phyloP scores from a whole-genome alignment of 1,139 yeast species.

The Maudiozyma humilis region DNA sequence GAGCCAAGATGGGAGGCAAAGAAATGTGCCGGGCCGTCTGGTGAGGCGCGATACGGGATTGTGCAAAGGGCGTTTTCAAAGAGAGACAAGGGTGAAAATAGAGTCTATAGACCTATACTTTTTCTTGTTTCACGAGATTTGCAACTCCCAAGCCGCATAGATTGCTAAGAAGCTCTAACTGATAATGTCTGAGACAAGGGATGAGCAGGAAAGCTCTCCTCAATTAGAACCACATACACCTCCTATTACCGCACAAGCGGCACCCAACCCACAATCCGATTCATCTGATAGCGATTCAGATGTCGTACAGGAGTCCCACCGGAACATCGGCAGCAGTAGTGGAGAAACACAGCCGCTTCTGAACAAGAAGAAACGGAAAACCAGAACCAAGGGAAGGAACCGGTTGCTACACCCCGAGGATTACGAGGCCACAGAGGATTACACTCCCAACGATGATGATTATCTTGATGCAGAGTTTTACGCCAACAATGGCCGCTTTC shows the following conservation, averaged over 20 bases:
- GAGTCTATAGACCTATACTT: no score
- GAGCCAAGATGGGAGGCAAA: no score
- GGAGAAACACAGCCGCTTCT: conserved; percentile 2
- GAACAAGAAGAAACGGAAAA: neutral
- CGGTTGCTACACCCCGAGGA: conserved; percentile 2
- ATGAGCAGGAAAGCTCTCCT: no score
- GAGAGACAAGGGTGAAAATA: neutral
- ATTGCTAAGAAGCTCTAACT: no score
- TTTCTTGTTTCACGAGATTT: no score
- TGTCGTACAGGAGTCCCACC: conserved; percentile 6
- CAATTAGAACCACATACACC: no score
- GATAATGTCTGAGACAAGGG: no score
- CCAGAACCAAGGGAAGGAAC: conserved; percentile 1
- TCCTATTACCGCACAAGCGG: neutral
- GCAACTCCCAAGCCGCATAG: no score
- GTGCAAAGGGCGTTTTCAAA: no score
- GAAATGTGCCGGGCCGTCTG: no score
- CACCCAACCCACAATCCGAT: conserved; percentile 1
- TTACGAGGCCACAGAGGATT: neutral
- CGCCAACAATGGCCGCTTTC: conserved; percentile 13
- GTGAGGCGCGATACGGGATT: no score
- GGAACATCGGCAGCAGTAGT: conserved; percentile 3
- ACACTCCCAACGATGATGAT: conserved; percentile 3
- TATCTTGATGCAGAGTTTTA: conserved; percentile 13
- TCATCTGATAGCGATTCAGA: conserved; percentile 3